Conservation (phyloP, 2,329 filamentous ascomycete genomes). For the Talaromyces sp. region DNA sequence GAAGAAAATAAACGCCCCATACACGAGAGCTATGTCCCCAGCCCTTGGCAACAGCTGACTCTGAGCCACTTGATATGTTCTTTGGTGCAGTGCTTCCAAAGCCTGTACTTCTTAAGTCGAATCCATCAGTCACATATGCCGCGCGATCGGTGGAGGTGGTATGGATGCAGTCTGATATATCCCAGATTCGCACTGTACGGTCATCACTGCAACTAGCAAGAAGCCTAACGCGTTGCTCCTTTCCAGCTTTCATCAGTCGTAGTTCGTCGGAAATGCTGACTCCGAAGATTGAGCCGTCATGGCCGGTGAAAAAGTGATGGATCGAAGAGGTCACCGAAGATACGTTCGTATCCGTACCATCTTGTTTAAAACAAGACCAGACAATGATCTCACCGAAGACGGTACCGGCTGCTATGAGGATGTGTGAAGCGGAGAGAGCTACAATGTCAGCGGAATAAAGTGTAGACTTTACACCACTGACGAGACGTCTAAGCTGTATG, state of each 20-base stretch:
- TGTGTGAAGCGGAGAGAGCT: conserved; percentile 57
- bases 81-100: conserved; percentile 52
- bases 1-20: conserved; percentile 75
- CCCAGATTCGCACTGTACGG: conserved; percentile 83
- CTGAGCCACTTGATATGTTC: conserved; percentile 35
- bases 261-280: conserved; percentile 68
- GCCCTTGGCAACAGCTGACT: conserved; percentile 63
- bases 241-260: conserved; percentile 37
- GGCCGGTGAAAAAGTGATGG: conserved; percentile 62
- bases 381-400: conserved; percentile 92
- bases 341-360: conserved; percentile 9
- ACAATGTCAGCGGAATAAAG: conserved; percentile 79
- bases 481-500: conserved; percentile 37
- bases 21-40: conserved; percentile 91
- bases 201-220: conserved; percentile 94
- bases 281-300: conserved; percentile 93
- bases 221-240: conserved; percentile 54
- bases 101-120: conserved; percentile 57
- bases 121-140: conserved; percentile 36
- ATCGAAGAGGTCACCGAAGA: conserved; percentile 38
- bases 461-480: conserved; percentile 68
- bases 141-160: conserved; percentile 32
- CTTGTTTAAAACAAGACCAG: conserved; percentile 66
- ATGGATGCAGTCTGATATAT: conserved; percentile 61
- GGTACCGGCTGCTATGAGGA: conserved; percentile 83